Conservation (phyloP, 2,329 filamentous ascomycete genomes). For the Cyclaneusma minus region DNA sequence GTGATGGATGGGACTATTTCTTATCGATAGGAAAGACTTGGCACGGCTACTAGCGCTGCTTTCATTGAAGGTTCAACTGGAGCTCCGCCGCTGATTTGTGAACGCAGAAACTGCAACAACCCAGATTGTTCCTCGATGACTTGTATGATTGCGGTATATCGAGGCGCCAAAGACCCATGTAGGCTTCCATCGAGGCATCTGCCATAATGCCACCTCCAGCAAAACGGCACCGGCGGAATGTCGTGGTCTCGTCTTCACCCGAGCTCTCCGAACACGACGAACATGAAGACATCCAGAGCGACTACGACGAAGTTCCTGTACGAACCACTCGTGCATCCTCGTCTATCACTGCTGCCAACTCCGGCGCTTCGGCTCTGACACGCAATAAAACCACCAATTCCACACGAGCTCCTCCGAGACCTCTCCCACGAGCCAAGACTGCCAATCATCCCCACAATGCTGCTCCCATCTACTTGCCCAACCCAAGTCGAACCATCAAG, state of each 20-base stretch:
- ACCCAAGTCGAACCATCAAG: slow-evolving; percentile 16
- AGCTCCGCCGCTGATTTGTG: too few species aligned
- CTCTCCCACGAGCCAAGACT: slow-evolving; percentile 8
- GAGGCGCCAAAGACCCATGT: too few species aligned
- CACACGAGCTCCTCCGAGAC: slow-evolving; percentile 1
- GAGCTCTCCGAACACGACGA: slow-evolving; percentile 34
- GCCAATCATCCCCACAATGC: slow-evolving; percentile 14
- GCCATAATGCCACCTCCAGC: slow-evolving; percentile 18
- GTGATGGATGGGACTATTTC: too few species aligned
- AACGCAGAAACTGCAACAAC: too few species aligned
- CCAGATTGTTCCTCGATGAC: too few species aligned
- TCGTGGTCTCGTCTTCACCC: slow-evolving; percentile 21
- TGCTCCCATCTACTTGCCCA: slow-evolving; percentile 12
- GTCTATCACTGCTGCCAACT: slow-evolving; percentile 6
- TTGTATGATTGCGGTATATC: too few species aligned
- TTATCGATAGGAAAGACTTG: too few species aligned
- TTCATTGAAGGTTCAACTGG: too few species aligned
- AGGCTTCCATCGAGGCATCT: too few species aligned
- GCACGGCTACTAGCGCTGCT: too few species aligned
- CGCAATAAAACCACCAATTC: not conserved
- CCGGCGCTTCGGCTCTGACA: slow-evolving; percentile 2
- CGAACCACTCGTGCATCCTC: too few species aligned
- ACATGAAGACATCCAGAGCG: slow-evolving; percentile 21
- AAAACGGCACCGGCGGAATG: slow-evolving; percentile 36
- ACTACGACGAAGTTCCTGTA: slow-evolving; percentile 12